A percentile compares a stretch with the other conserved stretches of the same genome.
Evolutionary conservation across 768 basidiomycete species (phyloP).

Genomic region (Termitomyces sp.): DNA sequence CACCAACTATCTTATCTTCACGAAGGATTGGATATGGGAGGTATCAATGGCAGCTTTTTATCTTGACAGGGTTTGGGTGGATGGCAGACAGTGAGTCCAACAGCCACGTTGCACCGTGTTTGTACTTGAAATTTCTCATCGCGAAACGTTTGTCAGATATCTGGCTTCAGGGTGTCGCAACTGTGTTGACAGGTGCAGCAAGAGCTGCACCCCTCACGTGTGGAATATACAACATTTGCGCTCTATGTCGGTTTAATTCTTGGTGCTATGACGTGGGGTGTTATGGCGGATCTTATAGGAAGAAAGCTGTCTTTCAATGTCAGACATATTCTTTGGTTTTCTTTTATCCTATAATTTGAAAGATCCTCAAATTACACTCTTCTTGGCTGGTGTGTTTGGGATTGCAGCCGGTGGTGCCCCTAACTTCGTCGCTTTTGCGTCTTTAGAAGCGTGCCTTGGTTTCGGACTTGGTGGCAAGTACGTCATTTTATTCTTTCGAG

Average conservation of each 20-base stretch:
- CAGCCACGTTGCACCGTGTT: not conserved
- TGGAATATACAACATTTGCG: slow-evolving; percentile 42
- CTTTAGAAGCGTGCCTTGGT: slow-evolving; percentile 37
- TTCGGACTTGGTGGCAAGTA: slow-evolving; percentile 51
- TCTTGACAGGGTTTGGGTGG: slow-evolving; percentile 43
- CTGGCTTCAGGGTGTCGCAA: slow-evolving; percentile 43
- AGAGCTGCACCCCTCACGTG: slow-evolving; percentile 34
- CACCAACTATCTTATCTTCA: not conserved
- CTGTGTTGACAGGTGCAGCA: slow-evolving; percentile 38
- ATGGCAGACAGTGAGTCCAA: slow-evolving; percentile 37
- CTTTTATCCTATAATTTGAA: not conserved
- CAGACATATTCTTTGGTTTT: not conserved
- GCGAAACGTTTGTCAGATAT: slow-evolving; percentile 20
- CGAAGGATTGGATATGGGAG: slow-evolving; percentile 43
- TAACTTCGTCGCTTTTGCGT: slow-evolving; percentile 40
- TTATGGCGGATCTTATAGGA: slow-evolving; percentile 44
- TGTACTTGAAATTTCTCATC: not conserved
- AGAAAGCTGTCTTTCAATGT: slow-evolving; percentile 40
- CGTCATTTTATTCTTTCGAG: slow-evolving; percentile 15
- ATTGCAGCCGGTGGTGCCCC: slow-evolving; percentile 42
- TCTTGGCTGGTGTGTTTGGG: slow-evolving; percentile 43
- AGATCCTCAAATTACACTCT: slow-evolving; percentile 22
- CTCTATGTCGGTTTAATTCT: slow-evolving; percentile 43
- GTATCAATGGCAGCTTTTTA: slow-evolving; percentile 45
- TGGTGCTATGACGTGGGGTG: slow-evolving; percentile 44